Evolutionary conservation across 176 grass and related monocot species (phyloP).

Genomic region (Carex pumila): DNA sequence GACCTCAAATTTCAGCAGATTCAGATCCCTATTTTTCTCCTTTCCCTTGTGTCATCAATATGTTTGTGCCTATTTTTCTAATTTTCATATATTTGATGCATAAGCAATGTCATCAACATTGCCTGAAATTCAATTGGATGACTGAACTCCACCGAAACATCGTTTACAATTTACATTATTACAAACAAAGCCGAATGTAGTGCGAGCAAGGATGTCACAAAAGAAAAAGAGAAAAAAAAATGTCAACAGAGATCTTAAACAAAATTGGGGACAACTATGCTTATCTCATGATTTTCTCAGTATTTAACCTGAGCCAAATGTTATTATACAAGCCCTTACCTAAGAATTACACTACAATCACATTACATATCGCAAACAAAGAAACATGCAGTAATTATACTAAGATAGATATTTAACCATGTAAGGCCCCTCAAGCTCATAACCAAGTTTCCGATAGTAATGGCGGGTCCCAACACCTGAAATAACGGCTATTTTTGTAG

Average conservation of each 20-base stretch:
- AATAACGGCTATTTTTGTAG: slow-evolving; percentile 77
- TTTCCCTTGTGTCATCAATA: background rate
- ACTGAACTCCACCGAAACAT: background rate
- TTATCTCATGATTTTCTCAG: background rate
- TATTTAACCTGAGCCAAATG: background rate
- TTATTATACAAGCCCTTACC: background rate
- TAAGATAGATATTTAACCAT: slow-evolving; percentile 69
- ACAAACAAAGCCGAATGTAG: background rate
- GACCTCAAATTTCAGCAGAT: too few species aligned
- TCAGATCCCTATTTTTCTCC: too few species aligned
- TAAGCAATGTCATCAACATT: background rate
- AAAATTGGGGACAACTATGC: slow-evolving; percentile 1
- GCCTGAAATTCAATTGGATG: background rate
- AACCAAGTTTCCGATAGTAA: slow-evolving; percentile 88
- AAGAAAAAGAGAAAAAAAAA: background rate
- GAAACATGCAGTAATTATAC: background rate
- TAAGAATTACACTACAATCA: background rate
- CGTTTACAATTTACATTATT: background rate
- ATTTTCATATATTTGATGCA: background rate
- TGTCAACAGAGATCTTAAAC: background rate
- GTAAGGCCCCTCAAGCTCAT: slow-evolving; percentile 90
- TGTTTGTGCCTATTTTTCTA: background rate
- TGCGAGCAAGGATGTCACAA: background rate
- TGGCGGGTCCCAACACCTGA: slow-evolving; percentile 92
- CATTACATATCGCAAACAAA: background rate